A percentile compares a stretch with the other conserved stretches of the same genome.
Conservation (phyloP, 1,284 basidiomycete species). For the Polyporus tsugae region DNA sequence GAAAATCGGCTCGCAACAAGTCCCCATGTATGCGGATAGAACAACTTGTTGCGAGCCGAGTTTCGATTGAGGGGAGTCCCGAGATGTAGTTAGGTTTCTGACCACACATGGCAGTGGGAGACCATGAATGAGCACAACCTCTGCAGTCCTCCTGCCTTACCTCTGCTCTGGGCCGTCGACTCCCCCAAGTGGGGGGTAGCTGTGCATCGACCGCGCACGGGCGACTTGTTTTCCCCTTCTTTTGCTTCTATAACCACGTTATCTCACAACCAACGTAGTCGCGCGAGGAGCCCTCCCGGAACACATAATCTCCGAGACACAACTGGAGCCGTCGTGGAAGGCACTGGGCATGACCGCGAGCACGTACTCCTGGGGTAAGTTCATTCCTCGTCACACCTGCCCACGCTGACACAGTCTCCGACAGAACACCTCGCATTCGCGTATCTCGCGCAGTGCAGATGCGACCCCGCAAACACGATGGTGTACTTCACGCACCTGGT, state of each 20-base stretch:
- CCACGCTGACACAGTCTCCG: conserved; percentile 10
- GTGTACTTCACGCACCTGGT: conserved; percentile 68
- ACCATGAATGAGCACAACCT: too few species aligned
- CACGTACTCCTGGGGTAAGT: conserved; percentile 68
- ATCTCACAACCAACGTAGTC: conserved; percentile 47
- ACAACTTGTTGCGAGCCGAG: too few species aligned
- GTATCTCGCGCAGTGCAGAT: conserved; percentile 80
- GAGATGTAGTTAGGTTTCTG: too few species aligned
- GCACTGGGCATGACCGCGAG: conserved; percentile 69
- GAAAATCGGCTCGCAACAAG: too few species aligned
- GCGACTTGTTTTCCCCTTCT: conserved; percentile 14
- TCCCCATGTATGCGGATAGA: too few species aligned
- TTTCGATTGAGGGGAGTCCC: too few species aligned
- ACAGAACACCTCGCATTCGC: conserved; percentile 77
- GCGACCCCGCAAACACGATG: conserved; percentile 69
- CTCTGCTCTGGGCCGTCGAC: too few species aligned
- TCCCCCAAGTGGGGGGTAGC: too few species aligned
- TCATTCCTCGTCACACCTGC: conserved; percentile 4
- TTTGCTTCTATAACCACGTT: too few species aligned
- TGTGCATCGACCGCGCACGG: too few species aligned
- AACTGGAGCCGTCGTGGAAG: conserved; percentile 51
- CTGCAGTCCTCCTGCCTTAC: too few species aligned
- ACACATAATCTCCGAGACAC: conserved; percentile 47
- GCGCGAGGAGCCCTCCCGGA: conserved; percentile 57
- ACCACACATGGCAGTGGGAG: too few species aligned